phyloP scores from a whole-genome alignment of 2,329 filamentous ascomycete species.

The Gaeumannomyces tritici region DNA sequence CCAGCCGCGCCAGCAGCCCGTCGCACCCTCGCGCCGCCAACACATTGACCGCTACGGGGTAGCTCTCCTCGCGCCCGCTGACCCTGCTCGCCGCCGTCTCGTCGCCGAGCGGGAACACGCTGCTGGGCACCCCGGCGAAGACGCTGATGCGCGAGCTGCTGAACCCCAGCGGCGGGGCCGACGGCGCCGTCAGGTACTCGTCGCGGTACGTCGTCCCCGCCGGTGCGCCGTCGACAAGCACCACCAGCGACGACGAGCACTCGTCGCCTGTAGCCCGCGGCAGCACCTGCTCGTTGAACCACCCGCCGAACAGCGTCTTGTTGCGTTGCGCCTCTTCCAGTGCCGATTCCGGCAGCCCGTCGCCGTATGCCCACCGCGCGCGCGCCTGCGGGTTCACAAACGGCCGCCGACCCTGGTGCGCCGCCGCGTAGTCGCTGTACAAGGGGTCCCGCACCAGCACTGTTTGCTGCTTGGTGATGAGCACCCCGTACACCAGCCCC shows the following conservation, averaged over 20 bases:
- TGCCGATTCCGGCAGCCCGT: conserved; percentile 14
- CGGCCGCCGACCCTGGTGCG: conserved; percentile 22
- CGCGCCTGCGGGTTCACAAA: conserved; percentile 26
- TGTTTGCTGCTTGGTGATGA: conserved; percentile 28
- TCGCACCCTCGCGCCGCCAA: conserved; percentile 52
- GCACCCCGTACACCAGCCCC: conserved; percentile 22
- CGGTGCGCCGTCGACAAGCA: conserved; percentile 30
- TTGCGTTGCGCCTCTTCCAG: conserved; percentile 32
- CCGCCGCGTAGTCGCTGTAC: conserved; percentile 26
- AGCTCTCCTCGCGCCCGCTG: conserved; percentile 33
- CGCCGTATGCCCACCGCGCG: conserved; percentile 24
- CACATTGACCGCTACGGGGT: conserved; percentile 49
- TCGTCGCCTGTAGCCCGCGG: conserved; percentile 24
- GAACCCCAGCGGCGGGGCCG: conserved; percentile 34
- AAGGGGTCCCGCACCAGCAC: conserved; percentile 26
- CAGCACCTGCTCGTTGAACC: conserved; percentile 36
- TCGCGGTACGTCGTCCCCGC: conserved; percentile 18
- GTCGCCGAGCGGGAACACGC: conserved; percentile 31
- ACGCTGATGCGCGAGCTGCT: conserved; percentile 22
- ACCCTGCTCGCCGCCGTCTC: conserved; percentile 23
- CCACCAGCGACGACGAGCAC: conserved; percentile 37
- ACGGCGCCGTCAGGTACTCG: conserved; percentile 26
- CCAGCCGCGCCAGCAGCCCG: conserved; percentile 44
- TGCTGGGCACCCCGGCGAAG: conserved; percentile 28
- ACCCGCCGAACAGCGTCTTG: conserved; percentile 37